A percentile compares a stretch with the other conserved stretches of the same genome.
Evolutionary conservation across 768 basidiomycete species (phyloP).

Genomic region (Leccinum pellstonianum): DNA sequence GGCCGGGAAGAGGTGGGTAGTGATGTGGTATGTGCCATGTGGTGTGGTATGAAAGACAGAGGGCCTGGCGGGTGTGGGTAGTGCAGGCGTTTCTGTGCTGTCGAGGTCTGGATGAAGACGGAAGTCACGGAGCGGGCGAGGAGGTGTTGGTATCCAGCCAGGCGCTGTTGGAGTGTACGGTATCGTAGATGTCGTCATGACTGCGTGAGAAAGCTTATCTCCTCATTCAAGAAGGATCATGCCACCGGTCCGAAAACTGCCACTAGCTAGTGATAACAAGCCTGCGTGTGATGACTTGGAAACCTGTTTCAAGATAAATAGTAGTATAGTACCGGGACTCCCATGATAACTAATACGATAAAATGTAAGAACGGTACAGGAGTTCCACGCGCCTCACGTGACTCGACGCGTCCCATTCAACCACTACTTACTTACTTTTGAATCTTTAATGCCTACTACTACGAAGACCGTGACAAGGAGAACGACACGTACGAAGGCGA

Average conservation of each 20-base stretch:
- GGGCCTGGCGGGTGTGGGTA: conserved; percentile 24
- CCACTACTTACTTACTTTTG: neutral
- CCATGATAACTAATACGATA: no score
- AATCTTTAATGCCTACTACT: conserved; percentile 12
- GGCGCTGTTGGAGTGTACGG: conserved; percentile 18
- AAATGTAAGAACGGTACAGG: no score
- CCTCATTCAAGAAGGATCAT: no score
- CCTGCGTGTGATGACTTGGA: no score
- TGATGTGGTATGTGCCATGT: conserved; percentile 22
- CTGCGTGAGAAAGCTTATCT: neutral
- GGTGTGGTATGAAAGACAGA: conserved; percentile 19
- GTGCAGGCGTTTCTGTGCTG: conserved; percentile 5
- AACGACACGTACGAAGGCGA: conserved; percentile 15
- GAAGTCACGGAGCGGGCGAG: conserved; percentile 22
- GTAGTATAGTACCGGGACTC: no score
- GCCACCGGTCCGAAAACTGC: no score
- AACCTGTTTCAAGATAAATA: no score
- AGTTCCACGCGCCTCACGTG: conserved; percentile 12
- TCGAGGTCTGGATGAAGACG: conserved; percentile 12
- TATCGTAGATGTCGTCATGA: conserved; percentile 14
- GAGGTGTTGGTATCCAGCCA: conserved; percentile 21
- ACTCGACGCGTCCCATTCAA: conserved; percentile 8
- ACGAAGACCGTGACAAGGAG: conserved; percentile 10
- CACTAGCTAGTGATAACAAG: no score
- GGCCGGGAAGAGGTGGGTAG: conserved; percentile 32